Conservation (phyloP, 306 rosid genomes). For the Fragaria iinumae region DNA sequence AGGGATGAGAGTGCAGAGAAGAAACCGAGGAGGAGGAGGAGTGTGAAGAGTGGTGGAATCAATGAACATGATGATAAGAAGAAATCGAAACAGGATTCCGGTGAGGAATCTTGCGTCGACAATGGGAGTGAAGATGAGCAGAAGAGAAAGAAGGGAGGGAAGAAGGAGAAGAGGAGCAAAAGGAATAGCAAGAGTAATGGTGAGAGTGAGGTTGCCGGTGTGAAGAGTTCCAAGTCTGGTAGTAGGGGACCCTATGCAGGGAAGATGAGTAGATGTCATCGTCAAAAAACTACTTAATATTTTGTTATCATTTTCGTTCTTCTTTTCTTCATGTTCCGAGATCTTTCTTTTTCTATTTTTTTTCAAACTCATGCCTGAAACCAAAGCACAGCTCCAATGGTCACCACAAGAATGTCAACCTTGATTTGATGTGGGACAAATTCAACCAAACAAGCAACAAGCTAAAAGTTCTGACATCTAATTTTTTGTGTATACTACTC, state of each 20-base stretch:
- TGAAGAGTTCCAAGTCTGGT: background rate
- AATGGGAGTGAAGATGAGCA: background rate
- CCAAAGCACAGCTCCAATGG: too few relatives aligned
- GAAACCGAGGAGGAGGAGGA: constrained; percentile 6
- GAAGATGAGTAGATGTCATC: background rate
- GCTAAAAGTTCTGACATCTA: too few relatives aligned
- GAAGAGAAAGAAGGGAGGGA: constrained; percentile 8
- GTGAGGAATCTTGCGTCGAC: background rate
- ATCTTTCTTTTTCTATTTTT: too few relatives aligned
- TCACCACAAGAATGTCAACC: too few relatives aligned
- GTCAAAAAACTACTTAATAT: background rate
- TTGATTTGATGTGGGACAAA: too few relatives aligned
- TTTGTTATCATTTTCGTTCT: background rate
- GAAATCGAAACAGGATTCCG: background rate
- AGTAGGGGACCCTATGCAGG: background rate
- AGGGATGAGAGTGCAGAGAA: background rate
- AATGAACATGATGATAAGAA: background rate
- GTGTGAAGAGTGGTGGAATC: background rate
- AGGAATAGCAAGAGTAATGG: background rate
- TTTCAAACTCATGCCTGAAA: too few relatives aligned
- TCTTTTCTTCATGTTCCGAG: too few relatives aligned
- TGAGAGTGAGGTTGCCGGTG: background rate
- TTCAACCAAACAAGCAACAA: too few relatives aligned
- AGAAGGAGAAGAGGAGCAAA: background rate
- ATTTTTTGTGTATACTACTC: too few relatives aligned